phyloP scores from a whole-genome alignment of 257 asterid species.

The Fraxinus anomala region DNA sequence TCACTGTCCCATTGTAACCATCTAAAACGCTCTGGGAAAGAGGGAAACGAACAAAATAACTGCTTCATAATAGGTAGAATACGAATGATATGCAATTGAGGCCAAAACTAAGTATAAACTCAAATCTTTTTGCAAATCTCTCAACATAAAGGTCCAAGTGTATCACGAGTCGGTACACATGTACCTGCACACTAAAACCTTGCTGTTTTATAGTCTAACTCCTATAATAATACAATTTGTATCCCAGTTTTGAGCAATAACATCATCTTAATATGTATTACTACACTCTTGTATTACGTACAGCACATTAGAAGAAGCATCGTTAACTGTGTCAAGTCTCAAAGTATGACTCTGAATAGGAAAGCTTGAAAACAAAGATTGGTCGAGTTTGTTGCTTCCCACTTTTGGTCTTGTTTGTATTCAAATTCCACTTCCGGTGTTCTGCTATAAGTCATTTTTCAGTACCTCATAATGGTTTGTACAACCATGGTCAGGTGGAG shows the following conservation, averaged over 20 bases:
- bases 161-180: not conserved
- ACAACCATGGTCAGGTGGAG: not conserved
- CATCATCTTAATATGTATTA: slow-evolving; percentile 7
- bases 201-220: not conserved
- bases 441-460: not conserved
- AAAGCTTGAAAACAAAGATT: not conserved
- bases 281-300: not conserved
- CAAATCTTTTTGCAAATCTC: not conserved
- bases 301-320: slow-evolving; percentile 7
- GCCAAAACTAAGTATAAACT: slow-evolving; percentile 18
- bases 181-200: not conserved
- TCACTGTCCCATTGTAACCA: slow-evolving; percentile 98
- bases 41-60: slow-evolving; percentile 15
- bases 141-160: slow-evolving; percentile 12
- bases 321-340: not conserved
- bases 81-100: slow-evolving; percentile 5
- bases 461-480: too few species aligned
- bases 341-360: not conserved
- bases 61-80: slow-evolving; percentile 5
- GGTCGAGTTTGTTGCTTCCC: not conserved
- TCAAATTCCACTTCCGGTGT: not conserved
- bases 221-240: not conserved
- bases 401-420: not conserved
- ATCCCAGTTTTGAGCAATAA: not conserved
- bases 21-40: slow-evolving; percentile 81